These are phyloP conservation scores for Cystobasidium sp. DNA, from an alignment of 1,284 basidiomycete species.

Conservation along the genomic window DNA sequence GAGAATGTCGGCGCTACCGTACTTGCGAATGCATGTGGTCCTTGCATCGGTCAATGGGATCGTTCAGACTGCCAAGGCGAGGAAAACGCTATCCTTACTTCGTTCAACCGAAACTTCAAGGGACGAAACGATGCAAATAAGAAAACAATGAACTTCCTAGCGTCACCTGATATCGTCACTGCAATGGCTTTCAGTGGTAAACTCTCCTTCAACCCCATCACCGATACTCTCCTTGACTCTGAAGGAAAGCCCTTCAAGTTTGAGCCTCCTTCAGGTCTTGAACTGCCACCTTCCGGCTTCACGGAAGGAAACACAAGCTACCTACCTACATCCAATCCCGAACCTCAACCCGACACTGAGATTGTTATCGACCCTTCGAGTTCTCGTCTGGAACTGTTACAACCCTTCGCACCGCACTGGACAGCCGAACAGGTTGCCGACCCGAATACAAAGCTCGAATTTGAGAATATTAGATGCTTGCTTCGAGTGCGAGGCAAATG, in stretches of 20 bases:
- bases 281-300: conserved; percentile 84
- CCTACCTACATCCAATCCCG: conserved; percentile 76
- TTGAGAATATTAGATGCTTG: conserved; percentile 71
- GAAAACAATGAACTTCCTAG: conserved; percentile 97
- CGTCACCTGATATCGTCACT: conserved; percentile 95
- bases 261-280: conserved; percentile 77
- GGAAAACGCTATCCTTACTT: conserved; percentile 95
- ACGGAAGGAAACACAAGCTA: conserved; percentile 70
- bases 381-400: conserved; percentile 81
- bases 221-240: conserved; percentile 72
- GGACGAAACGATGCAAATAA: conserved; percentile 96
- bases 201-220: conserved; percentile 91
- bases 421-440: conserved; percentile 58
- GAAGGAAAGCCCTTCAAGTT: conserved; percentile 73
- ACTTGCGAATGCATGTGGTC: conserved; percentile 96
- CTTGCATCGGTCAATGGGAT: conserved; percentile 99
- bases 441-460: conserved; percentile 69
- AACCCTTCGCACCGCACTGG: conserved; percentile 86
- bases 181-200: conserved; percentile 90
- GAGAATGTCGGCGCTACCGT: conserved; percentile 88
- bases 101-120: conserved; percentile 98
- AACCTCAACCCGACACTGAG: conserved; percentile 74
- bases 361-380: conserved; percentile 80
- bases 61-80: conserved; percentile 85
- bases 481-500: conserved; percentile 95